Conservation (phyloP, 768 basidiomycete species). For the Kwoniella botswanensis region DNA sequence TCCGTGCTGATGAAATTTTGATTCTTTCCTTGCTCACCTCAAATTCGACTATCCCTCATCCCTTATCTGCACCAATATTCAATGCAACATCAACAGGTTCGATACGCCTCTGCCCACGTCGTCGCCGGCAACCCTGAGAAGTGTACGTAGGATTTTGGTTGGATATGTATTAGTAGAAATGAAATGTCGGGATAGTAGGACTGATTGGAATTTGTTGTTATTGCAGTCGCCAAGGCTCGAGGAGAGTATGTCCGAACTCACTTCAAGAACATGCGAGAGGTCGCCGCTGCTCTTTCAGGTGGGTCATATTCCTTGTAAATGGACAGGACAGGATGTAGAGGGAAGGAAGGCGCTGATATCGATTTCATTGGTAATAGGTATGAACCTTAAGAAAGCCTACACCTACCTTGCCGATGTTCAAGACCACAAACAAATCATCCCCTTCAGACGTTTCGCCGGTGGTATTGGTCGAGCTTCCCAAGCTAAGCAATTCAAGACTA, state of each 20-base stretch:
- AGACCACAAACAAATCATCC: conserved; percentile 96
- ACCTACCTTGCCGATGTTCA: conserved; percentile 88
- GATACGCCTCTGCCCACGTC: conserved; percentile 86
- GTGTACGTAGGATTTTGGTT: conserved; percentile 65
- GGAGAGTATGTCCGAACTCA: conserved; percentile 98
- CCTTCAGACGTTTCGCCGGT: conserved; percentile 93
- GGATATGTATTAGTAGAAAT: not conserved
- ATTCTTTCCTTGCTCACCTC: not conserved
- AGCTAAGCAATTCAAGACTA: conserved; percentile 95
- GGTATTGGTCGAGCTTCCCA: conserved; percentile 93
- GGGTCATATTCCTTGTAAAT: conserved; percentile 46
- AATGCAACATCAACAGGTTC: conserved; percentile 63
- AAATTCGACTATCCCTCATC: not conserved
- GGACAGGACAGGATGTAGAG: not conserved
- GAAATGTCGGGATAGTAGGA: conserved; percentile 10
- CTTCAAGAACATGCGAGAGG: conserved; percentile 99
- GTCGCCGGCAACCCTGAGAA: conserved; percentile 89
- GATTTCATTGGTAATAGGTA: conserved; percentile 63
- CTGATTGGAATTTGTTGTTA: conserved; percentile 16
- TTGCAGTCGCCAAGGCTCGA: conserved; percentile 80
- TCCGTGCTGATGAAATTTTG: conserved; percentile 19
- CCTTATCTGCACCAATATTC: not conserved
- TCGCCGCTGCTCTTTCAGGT: conserved; percentile 92
- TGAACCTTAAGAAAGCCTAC: conserved; percentile 94
- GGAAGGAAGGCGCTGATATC: not conserved